Conservation (phyloP, 768 basidiomycete species). For the Lepiota venenata region DNA sequence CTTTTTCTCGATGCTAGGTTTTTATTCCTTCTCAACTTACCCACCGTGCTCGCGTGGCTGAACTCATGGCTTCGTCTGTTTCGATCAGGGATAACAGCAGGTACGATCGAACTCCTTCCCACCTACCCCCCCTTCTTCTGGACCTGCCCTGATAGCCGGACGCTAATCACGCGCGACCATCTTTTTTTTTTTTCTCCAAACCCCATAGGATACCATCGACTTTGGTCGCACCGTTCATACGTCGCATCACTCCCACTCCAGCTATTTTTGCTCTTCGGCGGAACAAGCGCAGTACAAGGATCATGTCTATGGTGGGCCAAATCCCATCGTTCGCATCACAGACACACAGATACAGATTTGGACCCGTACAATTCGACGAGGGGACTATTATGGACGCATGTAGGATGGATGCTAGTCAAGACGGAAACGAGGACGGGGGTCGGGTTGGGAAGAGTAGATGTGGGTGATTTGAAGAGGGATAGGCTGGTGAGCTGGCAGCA, state of each 20-base stretch:
- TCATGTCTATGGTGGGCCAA: conserved; percentile 89
- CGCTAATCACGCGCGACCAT: no score
- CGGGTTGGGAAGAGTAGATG: conserved; percentile 55
- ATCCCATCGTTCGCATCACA: conserved; percentile 80
- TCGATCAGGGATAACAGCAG: conserved; percentile 49
- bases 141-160: no score
- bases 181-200: neutral
- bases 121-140: no score
- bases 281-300: conserved; percentile 82
- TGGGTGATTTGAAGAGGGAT: conserved; percentile 70
- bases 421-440: conserved; percentile 53
- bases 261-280: conserved; percentile 65
- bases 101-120: conserved; percentile 21
- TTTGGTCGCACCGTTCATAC: conserved; percentile 86
- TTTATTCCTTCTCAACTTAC: conserved; percentile 15
- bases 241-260: conserved; percentile 72
- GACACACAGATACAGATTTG: conserved; percentile 81
- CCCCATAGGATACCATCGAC: conserved; percentile 80
- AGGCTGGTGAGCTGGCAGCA: conserved; percentile 77
- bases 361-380: conserved; percentile 83
- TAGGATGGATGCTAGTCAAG: conserved; percentile 85
- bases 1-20: conserved; percentile 84
- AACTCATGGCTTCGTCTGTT: neutral
- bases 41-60: conserved; percentile 3
- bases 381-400: conserved; percentile 75